These are phyloP conservation scores for Apiospora sp. DNA, from an alignment of 2,329 filamentous ascomycete genomes.

Conservation along the genomic window DNA sequence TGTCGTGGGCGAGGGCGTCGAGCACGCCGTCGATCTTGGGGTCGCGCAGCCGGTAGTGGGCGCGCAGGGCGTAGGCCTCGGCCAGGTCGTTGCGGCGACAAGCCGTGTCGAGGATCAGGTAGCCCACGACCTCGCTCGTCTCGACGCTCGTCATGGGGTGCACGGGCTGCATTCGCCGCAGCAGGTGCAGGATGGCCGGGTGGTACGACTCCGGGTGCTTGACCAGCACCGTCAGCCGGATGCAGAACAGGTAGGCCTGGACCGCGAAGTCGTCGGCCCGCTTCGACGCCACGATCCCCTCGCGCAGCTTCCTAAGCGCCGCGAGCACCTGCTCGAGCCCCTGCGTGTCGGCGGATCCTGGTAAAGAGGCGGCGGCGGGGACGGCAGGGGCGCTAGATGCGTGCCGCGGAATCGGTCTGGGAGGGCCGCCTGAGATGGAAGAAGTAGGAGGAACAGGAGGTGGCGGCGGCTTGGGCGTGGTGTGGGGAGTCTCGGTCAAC, in stretches of 20 bases:
- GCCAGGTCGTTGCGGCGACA: slow-evolving; percentile 81
- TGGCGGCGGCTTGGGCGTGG: slow-evolving; percentile 9
- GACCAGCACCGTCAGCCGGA: slow-evolving; percentile 82
- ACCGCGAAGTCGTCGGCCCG: slow-evolving; percentile 82
- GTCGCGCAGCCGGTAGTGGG: slow-evolving; percentile 69
- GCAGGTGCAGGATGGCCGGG: slow-evolving; percentile 81
- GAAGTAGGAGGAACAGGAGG: slow-evolving; percentile 9
- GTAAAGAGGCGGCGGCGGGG: slow-evolving; percentile 26
- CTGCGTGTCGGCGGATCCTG: slow-evolving; percentile 55
- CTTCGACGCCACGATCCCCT: slow-evolving; percentile 83
- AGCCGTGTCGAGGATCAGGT: slow-evolving; percentile 86
- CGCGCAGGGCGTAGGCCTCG: slow-evolving; percentile 74
- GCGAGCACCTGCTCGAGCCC: slow-evolving; percentile 79
- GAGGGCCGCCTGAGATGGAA: slow-evolving; percentile 28
- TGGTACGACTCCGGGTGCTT: slow-evolving; percentile 89
- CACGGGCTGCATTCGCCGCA: slow-evolving; percentile 73
- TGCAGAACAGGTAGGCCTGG: slow-evolving; percentile 91
- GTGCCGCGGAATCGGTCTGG: slow-evolving; percentile 28
- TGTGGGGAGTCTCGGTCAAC: slow-evolving; percentile 39
- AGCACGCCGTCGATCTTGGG: slow-evolving; percentile 74
- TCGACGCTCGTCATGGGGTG: slow-evolving; percentile 76
- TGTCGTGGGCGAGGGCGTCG: slow-evolving; percentile 76
- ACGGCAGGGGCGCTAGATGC: slow-evolving; percentile 29
- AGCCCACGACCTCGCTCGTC: slow-evolving; percentile 79
- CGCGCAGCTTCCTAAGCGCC: slow-evolving; percentile 89